Base-by-base conservation (phyloP, 164 flowering plant genomes). In the Berberis thunbergii region DNA sequence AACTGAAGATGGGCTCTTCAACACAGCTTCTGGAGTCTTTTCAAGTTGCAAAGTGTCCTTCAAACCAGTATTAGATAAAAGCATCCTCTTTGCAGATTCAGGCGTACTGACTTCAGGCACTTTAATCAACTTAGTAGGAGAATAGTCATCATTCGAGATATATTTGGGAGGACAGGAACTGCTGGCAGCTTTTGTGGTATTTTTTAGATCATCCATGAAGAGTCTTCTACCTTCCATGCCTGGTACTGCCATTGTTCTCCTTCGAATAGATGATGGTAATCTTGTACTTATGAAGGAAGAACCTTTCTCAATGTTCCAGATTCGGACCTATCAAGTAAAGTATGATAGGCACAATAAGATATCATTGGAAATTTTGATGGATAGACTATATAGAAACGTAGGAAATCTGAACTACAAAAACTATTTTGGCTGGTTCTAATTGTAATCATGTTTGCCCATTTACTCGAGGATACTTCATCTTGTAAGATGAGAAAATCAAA, bases 201-300 rank as follows among this genome's bases (percentile, higher is more conserved):
- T 41, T 26, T 41, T 11, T 54, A 67, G 10, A 56, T 71, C 77
- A 26, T 78, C 74, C 64, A 43, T 52, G 49, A 80, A 64, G 45
- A 81, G 84, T 69, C 67, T 71, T 70, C 70, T 72, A 44, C 79
- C 55, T 65, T 78, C 80, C 61, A 62, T 61, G 38, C 60, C 71
- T 54, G 98, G 80, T 8, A 72, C 58, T 66, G 89, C 95, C 74
- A 74, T 83, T 66, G 86, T 80, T 74, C 96, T 80, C 69, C 80
- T 78, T 67, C 91, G 75, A 44, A 75, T 68, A 44, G 81, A 72
- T 41, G 86, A 70, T 49, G 90, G 81, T 43, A 89, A 72, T 67
- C 70, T 78, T 61, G 73, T 68, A 66, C 67, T 78, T 45, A 80
- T 70, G 73, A 68, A 69, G 59, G 43, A 26, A 26, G 26, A 54